Evolutionary conservation across 1,284 basidiomycete species (phyloP).

Genomic region (Trichosporon inkin): DNA sequence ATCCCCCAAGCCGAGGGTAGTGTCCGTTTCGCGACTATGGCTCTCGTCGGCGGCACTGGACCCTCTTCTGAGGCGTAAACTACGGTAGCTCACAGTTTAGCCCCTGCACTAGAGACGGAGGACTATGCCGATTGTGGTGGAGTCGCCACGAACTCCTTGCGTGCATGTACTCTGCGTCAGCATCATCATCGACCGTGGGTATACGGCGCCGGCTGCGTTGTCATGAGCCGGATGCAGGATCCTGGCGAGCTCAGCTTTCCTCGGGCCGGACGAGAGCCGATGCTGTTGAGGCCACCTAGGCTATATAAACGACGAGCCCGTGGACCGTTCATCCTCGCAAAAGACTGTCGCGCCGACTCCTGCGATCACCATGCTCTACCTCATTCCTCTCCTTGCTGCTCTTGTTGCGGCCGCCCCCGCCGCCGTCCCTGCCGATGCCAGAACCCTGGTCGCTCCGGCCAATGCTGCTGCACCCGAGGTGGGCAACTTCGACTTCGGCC

Average conservation of each 20-base stretch:
- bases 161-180: background rate
- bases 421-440: no score
- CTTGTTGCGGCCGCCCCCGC: background rate
- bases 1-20: slow-evolving; percentile 21
- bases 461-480: no score
- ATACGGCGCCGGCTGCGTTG: background rate
- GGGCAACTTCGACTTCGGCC: no score
- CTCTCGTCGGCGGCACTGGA: slow-evolving; percentile 15
- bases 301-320: background rate
- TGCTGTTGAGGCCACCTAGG: no score
- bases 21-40: slow-evolving; percentile 25
- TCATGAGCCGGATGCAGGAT: no score
- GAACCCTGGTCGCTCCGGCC: background rate
- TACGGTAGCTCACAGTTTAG: no score
- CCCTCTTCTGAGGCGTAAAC: no score
- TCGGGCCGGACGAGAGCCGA: no score
- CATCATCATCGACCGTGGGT: background rate
- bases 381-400: slow-evolving; percentile 3
- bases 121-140: background rate
- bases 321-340: background rate
- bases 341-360: background rate
- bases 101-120: no score
- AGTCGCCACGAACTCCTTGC: background rate
- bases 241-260: no score
- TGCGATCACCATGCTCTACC: background rate